Conservation (phyloP, 768 basidiomycete genomes). For the Lanmaoa pseudosensibilis region DNA sequence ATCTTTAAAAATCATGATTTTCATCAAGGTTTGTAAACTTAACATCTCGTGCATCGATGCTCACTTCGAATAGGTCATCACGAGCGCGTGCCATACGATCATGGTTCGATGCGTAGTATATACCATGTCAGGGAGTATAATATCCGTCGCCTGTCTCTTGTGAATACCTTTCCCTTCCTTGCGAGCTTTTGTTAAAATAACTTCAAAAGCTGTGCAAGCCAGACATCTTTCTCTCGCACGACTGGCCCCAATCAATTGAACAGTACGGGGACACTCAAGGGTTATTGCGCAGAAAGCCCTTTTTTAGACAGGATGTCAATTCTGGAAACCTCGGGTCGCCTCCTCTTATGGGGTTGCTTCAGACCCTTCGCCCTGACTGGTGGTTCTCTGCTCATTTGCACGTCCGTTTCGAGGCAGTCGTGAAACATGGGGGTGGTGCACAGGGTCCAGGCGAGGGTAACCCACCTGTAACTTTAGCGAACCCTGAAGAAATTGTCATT, state of each 20-base stretch:
- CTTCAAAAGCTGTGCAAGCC: slow-evolving; percentile 52
- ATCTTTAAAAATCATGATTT: slow-evolving; percentile 86
- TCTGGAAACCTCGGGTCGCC: slow-evolving; percentile 78
- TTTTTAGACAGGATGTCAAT: slow-evolving; percentile 70
- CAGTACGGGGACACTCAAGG: slow-evolving; percentile 67
- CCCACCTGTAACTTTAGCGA: slow-evolving; percentile 7
- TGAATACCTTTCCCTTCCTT: slow-evolving; percentile 30
- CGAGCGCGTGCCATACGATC: slow-evolving; percentile 82
- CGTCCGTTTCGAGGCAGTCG: slow-evolving; percentile 75
- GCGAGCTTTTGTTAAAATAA: not conserved
- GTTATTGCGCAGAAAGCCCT: slow-evolving; percentile 75
- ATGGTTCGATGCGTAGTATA: slow-evolving; percentile 69
- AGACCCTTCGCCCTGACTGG: slow-evolving; percentile 70
- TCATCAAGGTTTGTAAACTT: slow-evolving; percentile 47
- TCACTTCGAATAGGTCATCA: slow-evolving; percentile 55
- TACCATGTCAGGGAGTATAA: slow-evolving; percentile 92
- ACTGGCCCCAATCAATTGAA: slow-evolving; percentile 91
- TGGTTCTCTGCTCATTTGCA: slow-evolving; percentile 97
- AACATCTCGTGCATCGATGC: not conserved
- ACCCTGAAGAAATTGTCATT: slow-evolving; percentile 43
- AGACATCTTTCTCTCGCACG: slow-evolving; percentile 89
- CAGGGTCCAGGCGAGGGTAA: not conserved
- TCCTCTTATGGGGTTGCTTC: slow-evolving; percentile 76
- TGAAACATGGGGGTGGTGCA: slow-evolving; percentile 41
- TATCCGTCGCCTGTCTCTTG: slow-evolving; percentile 74